phyloP scores from a whole-genome alignment of 352 stramenopile genomes.

The Pythium sp. region DNA sequence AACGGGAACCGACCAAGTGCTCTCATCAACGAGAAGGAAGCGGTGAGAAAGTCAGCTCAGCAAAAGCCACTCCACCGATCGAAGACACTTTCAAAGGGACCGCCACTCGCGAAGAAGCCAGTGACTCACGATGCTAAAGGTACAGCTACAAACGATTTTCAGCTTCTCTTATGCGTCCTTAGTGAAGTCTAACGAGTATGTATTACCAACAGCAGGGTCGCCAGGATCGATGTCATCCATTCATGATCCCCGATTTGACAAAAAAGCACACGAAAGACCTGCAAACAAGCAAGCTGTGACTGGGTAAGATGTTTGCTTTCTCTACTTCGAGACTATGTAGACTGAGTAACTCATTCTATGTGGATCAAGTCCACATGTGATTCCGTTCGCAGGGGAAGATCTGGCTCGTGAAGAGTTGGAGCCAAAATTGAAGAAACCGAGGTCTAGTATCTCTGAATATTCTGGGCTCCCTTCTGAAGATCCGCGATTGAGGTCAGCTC shows the following conservation, averaged over 20 bases:
- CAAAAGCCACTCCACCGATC: background rate
- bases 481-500: slow-evolving; percentile 2
- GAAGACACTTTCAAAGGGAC: background rate
- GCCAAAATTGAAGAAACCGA: slow-evolving; percentile 10
- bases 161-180: background rate
- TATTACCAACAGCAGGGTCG: background rate
- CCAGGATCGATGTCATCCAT: background rate
- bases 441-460: background rate
- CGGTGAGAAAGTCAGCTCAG: background rate
- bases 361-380: slow-evolving; percentile 13
- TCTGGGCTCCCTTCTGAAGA: background rate
- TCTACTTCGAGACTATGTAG: background rate
- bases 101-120: background rate
- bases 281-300: background rate
- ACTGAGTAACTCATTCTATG: background rate
- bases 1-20: background rate
- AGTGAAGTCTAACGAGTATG: slow-evolving; percentile 2
- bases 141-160: background rate
- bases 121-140: background rate
- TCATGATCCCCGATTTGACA: background rate
- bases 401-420: background rate
- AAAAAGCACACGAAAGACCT: background rate
- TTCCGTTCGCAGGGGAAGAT: slow-evolving; percentile 12
- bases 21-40: background rate
- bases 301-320: background rate